These are phyloP conservation scores for Melampsora larici-populina DNA, from an alignment of 1,284 basidiomycete genomes.

Conservation along the genomic window DNA sequence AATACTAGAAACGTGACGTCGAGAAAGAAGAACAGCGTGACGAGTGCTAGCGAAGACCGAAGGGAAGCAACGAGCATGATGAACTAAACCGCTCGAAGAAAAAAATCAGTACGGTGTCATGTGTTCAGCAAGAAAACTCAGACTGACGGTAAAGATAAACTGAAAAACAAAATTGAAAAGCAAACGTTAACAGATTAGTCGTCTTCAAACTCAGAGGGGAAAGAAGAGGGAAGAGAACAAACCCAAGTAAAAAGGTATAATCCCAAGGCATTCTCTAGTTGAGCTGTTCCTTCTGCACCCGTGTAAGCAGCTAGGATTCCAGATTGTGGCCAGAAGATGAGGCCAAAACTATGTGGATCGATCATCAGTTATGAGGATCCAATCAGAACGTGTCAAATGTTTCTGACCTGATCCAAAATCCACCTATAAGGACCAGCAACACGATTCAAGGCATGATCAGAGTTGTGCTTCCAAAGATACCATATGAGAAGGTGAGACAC, in stretches of 20 bases:
- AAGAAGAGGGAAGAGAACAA: not conserved
- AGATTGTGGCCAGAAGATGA: slow-evolving; percentile 53
- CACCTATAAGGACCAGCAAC: slow-evolving; percentile 56
- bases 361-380: not conserved
- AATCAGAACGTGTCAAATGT: not conserved
- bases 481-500: slow-evolving; percentile 60
- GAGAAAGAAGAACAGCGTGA: slow-evolving; percentile 70
- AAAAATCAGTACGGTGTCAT: not conserved
- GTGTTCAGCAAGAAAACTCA: slow-evolving; percentile 12
- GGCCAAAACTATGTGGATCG: slow-evolving; percentile 49
- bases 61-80: slow-evolving; percentile 60
- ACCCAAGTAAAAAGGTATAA: slow-evolving; percentile 54
- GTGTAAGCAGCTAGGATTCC: slow-evolving; percentile 58
- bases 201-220: not conserved
- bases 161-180: slow-evolving; percentile 53
- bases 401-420: slow-evolving; percentile 57
- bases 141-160: slow-evolving; percentile 66
- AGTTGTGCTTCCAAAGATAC: not conserved
- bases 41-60: slow-evolving; percentile 65
- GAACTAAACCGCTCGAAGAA: slow-evolving; percentile 47
- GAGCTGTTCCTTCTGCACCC: slow-evolving; percentile 46
- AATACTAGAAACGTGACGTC: slow-evolving; percentile 59
- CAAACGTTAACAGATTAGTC: not conserved
- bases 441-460: not conserved
- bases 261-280: slow-evolving; percentile 58